phyloP scores from a whole-genome alignment of 2,329 filamentous ascomycete species.

The Arthrinium puccinioides region DNA sequence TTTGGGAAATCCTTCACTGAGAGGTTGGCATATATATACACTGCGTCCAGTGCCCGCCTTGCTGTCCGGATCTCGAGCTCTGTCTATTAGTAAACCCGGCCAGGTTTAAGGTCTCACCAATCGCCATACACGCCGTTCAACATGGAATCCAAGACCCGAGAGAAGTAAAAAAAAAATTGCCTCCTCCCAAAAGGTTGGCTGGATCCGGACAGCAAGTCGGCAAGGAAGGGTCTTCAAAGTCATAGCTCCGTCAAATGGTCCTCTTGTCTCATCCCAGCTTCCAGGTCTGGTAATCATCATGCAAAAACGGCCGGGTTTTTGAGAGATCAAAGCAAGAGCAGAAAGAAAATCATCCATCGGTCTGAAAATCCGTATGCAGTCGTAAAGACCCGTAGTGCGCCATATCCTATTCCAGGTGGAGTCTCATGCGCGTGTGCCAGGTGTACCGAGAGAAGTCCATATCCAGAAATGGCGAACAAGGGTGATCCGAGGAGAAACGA shows the following conservation, averaged over 20 bases:
- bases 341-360: slow-evolving; percentile 20
- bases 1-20: slow-evolving; percentile 29
- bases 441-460: slow-evolving; percentile 5
- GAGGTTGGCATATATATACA: slow-evolving; percentile 46
- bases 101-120: slow-evolving; percentile 21
- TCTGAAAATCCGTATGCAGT: slow-evolving; percentile 22
- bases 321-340: slow-evolving; percentile 17
- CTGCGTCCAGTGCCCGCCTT: slow-evolving; percentile 41
- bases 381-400: slow-evolving; percentile 12
- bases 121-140: slow-evolving; percentile 19
- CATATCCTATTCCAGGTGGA: slow-evolving; percentile 1
- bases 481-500: slow-evolving; percentile 4
- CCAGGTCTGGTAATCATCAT: slow-evolving; percentile 18
- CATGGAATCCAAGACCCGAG: slow-evolving; percentile 19
- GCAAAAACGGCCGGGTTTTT: slow-evolving; percentile 17
- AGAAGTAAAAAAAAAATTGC: slow-evolving; percentile 17
- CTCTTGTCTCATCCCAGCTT: slow-evolving; percentile 21
- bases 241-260: slow-evolving; percentile 12
- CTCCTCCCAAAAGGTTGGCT: slow-evolving; percentile 21
- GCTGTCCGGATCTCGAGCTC: slow-evolving; percentile 41
- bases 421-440: not conserved
- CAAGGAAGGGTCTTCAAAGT: slow-evolving; percentile 20
- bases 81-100: slow-evolving; percentile 24
- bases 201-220: slow-evolving; percentile 33
- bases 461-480: slow-evolving; percentile 10